Conservation (phyloP, 192 early-diverging fungal species). For the Podila verticillata region DNA sequence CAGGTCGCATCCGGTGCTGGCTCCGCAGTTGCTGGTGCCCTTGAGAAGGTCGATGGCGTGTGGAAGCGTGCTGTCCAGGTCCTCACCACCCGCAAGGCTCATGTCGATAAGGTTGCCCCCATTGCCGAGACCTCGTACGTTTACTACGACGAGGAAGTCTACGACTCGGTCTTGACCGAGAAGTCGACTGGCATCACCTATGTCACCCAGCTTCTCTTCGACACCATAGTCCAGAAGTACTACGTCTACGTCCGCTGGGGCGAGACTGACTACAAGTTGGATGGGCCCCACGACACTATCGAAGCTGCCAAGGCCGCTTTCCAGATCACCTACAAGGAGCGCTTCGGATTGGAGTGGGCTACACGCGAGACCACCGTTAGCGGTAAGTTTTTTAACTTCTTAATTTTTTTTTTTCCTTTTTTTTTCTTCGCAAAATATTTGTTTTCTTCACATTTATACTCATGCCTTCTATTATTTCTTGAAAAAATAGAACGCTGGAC, state of each 20-base stretch:
- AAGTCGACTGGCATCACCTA: constrained; percentile 30
- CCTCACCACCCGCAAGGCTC: constrained; percentile 31
- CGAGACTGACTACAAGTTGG: constrained; percentile 14
- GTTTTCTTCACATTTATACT: too few species aligned
- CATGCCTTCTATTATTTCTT: too few species aligned
- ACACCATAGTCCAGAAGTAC: neutral
- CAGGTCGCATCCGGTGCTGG: neutral
- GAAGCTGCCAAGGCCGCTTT: constrained; percentile 12
- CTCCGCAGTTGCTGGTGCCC: constrained; percentile 1
- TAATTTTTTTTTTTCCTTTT: too few species aligned
- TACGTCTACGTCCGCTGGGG: too few species aligned
- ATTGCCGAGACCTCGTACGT: too few species aligned
- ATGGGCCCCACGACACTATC: constrained; percentile 8
- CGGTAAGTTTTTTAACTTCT: too few species aligned
- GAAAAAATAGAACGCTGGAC: constrained; percentile 26
- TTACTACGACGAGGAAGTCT: too few species aligned
- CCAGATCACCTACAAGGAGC: too few species aligned
- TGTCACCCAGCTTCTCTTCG: constrained; percentile 8
- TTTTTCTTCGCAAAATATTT: too few species aligned
- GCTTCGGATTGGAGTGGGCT: too few species aligned
- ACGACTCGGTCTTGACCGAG: too few species aligned
- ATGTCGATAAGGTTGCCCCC: constrained; percentile 20
- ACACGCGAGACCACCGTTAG: constrained; percentile 19
- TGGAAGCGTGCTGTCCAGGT: constrained; percentile 38
- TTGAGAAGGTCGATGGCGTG: constrained; percentile 17